phyloP scores from a whole-genome alignment of 1,139 yeast species.

The Petasospora fabianii region DNA sequence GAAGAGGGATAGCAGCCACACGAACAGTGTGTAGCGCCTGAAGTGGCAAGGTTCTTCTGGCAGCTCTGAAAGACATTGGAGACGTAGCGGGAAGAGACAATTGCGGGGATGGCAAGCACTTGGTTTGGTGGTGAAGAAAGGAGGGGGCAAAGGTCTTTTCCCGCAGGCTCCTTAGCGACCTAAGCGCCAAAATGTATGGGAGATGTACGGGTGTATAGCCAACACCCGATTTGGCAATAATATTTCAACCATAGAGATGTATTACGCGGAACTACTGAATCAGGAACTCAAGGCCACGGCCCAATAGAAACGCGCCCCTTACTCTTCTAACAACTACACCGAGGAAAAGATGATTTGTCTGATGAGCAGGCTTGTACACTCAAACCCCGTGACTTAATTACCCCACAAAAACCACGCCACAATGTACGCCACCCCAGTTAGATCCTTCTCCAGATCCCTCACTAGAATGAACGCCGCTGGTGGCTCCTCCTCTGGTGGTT shows the following conservation, averaged over 20 bases:
- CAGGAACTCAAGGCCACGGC: constrained; percentile 17
- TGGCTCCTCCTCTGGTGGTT: constrained; percentile 16
- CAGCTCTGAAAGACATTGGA: background rate
- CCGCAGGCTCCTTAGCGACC: no score
- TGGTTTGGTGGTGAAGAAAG: no score
- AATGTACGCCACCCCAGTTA: constrained; percentile 26
- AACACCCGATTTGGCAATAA: constrained; percentile 1
- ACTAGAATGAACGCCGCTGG: constrained; percentile 21
- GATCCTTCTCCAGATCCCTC: constrained; percentile 26
- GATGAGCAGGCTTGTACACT: background rate
- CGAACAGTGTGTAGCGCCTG: constrained; percentile 1
- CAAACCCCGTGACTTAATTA: background rate
- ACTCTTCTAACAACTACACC: no score
- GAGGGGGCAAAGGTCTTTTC: background rate
- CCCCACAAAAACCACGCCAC: constrained; percentile 2
- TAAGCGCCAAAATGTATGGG: background rate
- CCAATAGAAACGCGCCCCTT: constrained; percentile 10
- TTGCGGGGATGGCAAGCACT: no score
- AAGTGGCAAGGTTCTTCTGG: background rate
- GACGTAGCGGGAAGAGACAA: background rate
- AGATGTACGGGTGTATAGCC: constrained; percentile 3
- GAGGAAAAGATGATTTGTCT: background rate
- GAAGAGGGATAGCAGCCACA: background rate
- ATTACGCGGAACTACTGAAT: constrained; percentile 4
- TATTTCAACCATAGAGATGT: background rate